phyloP scores from a whole-genome alignment of 1,284 basidiomycete species.

The Xerocomus minutiporus region DNA sequence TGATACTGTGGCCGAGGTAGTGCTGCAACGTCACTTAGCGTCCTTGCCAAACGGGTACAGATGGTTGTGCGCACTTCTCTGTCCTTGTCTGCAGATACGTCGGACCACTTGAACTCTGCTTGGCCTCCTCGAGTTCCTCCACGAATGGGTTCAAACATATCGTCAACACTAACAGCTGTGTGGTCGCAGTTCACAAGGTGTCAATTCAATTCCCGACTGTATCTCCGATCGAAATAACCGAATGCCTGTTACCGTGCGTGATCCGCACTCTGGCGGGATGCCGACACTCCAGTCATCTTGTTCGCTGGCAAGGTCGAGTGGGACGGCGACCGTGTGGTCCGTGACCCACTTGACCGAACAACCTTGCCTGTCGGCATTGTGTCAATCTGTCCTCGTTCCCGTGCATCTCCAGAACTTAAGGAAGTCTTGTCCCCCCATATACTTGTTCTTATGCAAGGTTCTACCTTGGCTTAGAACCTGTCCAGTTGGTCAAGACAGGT shows the following conservation, averaged over 20 bases:
- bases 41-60: background rate
- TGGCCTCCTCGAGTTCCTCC: conserved; percentile 86
- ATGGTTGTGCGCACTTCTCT: conserved; percentile 58
- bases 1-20: conserved; percentile 88
- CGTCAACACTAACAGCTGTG: background rate
- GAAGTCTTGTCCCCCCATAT: background rate
- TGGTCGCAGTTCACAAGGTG: background rate
- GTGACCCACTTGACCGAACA: background rate
- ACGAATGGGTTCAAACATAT: conserved; percentile 76
- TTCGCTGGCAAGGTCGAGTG: background rate
- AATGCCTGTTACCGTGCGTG: conserved; percentile 6
- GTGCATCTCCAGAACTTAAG: background rate
- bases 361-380: conserved; percentile 1
- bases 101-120: conserved; percentile 89
- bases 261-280: conserved; percentile 24
- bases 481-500: background rate
- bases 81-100: conserved; percentile 87
- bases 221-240: conserved; percentile 21
- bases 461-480: background rate
- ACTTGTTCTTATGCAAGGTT: background rate
- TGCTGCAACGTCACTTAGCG: conserved; percentile 46
- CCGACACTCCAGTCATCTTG: conserved; percentile 8
- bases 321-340: background rate
- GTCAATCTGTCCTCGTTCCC: background rate
- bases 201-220: conserved; percentile 12